Percentiles rank a stretch among this genome's conserved stretches.
Conservation (phyloP, 2,329 filamentous ascomycete genomes). For the Pseudocercospora cruenta region DNA sequence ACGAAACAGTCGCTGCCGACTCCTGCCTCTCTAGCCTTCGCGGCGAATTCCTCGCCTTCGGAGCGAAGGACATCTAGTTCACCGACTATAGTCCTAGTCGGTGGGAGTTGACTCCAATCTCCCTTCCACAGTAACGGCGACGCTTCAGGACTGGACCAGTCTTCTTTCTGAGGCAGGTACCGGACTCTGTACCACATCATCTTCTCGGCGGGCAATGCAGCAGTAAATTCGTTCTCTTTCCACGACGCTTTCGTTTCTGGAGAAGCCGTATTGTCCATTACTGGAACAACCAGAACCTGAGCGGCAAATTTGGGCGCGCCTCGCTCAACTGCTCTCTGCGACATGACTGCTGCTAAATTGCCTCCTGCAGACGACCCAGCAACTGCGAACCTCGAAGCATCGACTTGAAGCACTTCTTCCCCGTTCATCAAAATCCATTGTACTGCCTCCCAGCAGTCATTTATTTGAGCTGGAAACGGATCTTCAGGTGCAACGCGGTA, state of each 20-base stretch:
- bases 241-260: constrained; percentile 3
- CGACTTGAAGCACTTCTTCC: neutral
- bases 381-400: neutral
- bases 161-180: neutral
- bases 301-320: neutral
- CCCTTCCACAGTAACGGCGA: constrained; percentile 4
- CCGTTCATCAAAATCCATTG: neutral
- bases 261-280: constrained; percentile 6
- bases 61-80: neutral
- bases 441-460: constrained; percentile 2
- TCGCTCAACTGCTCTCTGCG: neutral
- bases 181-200: constrained; percentile 6
- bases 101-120: neutral
- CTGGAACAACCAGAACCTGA: neutral
- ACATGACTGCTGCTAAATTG: constrained; percentile 1
- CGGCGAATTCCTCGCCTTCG: constrained; percentile 1
- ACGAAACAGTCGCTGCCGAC: neutral
- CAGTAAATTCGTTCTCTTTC: constrained; percentile 4
- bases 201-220: constrained; percentile 2
- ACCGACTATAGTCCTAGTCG: neutral
- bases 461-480: neutral
- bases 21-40: neutral
- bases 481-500: constrained; percentile 3
- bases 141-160: neutral
- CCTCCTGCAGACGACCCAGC: neutral